These are phyloP conservation scores for Colletotrichum cereale DNA, from an alignment of 2,329 filamentous ascomycete species.

Conservation along the genomic window DNA sequence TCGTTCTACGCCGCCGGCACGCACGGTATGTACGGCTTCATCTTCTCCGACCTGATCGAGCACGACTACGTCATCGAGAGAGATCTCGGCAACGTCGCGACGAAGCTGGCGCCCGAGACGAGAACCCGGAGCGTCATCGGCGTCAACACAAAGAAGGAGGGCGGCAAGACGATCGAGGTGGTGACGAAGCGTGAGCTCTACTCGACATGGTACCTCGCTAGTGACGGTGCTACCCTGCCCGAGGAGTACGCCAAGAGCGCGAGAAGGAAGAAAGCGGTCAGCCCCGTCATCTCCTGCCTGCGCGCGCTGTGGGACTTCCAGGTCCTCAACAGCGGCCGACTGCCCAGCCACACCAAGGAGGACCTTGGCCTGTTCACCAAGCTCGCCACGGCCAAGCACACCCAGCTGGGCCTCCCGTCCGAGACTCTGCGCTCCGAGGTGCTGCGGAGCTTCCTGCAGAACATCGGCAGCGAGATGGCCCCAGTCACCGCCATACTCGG, in stretches of 20 bases:
- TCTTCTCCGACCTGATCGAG: slow-evolving; percentile 91
- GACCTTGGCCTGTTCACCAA: slow-evolving; percentile 84
- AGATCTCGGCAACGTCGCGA: slow-evolving; percentile 80
- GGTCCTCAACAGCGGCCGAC: slow-evolving; percentile 64
- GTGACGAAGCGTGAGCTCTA: slow-evolving; percentile 94
- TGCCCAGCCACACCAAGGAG: slow-evolving; percentile 67
- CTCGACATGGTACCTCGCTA: slow-evolving; percentile 88
- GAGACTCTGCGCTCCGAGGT: slow-evolving; percentile 79
- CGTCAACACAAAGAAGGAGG: slow-evolving; percentile 77
- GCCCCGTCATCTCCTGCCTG: slow-evolving; percentile 85
- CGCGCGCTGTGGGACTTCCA: slow-evolving; percentile 93
- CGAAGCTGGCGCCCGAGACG: slow-evolving; percentile 74
- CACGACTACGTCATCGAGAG: slow-evolving; percentile 93
- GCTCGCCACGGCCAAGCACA: slow-evolving; percentile 82
- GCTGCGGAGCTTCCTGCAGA: slow-evolving; percentile 86
- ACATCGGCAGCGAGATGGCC: slow-evolving; percentile 84
- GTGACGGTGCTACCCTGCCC: slow-evolving; percentile 78
- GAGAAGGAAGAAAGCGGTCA: slow-evolving; percentile 80
- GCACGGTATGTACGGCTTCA: slow-evolving; percentile 93
- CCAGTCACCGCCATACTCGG: slow-evolving; percentile 92
- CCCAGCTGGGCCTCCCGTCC: slow-evolving; percentile 76
- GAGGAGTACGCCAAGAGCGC: slow-evolving; percentile 75
- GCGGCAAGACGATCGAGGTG: slow-evolving; percentile 80
- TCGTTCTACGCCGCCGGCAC: slow-evolving; percentile 91
- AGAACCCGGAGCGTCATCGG: slow-evolving; percentile 81